Evolutionary conservation across 2,329 filamentous ascomycete genomes (phyloP).

Genomic region (Colletotrichum musicola): DNA sequence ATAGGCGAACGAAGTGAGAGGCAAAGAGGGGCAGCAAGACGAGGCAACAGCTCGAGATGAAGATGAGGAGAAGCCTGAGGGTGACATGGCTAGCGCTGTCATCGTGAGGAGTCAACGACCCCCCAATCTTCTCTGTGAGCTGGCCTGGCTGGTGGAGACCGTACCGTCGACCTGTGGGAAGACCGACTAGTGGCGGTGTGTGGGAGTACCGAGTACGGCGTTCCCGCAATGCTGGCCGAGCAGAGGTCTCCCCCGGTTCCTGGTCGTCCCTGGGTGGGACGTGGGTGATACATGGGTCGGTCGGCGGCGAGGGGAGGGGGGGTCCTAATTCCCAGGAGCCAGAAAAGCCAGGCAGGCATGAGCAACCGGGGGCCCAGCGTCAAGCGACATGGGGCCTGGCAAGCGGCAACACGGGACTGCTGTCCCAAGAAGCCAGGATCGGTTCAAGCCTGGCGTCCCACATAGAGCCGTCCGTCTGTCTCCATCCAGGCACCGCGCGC

Average conservation of each 20-base stretch:
- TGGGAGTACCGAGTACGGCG: slow-evolving; percentile 25
- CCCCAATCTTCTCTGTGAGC: slow-evolving; percentile 14
- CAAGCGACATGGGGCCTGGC: slow-evolving; percentile 29
- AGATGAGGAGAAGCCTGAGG: slow-evolving; percentile 26
- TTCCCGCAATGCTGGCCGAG: slow-evolving; percentile 28
- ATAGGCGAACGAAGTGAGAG: neutral
- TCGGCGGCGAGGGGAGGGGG: slow-evolving; percentile 28
- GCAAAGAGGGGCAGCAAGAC: neutral
- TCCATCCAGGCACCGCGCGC: slow-evolving; percentile 6
- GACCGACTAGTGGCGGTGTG: neutral
- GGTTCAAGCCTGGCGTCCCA: slow-evolving; percentile 17
- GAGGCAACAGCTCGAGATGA: neutral
- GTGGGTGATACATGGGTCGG: slow-evolving; percentile 40
- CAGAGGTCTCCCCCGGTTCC: slow-evolving; percentile 29
- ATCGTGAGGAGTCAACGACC: slow-evolving; percentile 17
- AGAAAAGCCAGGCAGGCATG: slow-evolving; percentile 29
- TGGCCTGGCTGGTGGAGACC: slow-evolving; percentile 7
- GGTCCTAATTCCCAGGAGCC: slow-evolving; percentile 31
- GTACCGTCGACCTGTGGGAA: slow-evolving; percentile 18
- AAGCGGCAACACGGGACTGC: slow-evolving; percentile 25
- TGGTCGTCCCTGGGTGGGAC: slow-evolving; percentile 38
- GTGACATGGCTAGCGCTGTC: slow-evolving; percentile 31
- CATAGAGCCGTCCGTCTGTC: slow-evolving; percentile 4
- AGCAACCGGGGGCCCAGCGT: slow-evolving; percentile 25
- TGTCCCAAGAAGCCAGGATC: slow-evolving; percentile 31